phyloP scores from a whole-genome alignment of 2,329 filamentous ascomycete genomes.

The Aureobasidium sp. region DNA sequence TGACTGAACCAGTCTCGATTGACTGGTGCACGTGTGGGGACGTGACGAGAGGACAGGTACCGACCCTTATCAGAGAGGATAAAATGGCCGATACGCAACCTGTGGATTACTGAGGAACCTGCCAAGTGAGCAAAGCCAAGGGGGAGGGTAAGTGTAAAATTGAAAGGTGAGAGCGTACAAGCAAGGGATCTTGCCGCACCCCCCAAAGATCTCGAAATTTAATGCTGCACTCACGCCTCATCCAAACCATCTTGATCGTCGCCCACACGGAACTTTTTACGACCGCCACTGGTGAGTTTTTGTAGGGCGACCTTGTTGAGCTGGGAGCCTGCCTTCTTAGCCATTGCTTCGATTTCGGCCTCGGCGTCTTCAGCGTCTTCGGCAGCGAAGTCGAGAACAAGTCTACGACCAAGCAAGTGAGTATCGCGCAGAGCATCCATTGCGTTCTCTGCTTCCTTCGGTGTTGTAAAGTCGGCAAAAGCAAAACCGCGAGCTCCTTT shows the following conservation, averaged over 20 bases:
- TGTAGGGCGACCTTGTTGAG: conserved; percentile 85
- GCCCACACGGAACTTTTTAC: conserved; percentile 83
- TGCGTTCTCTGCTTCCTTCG: conserved; percentile 83
- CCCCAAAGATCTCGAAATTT: conserved; percentile 11
- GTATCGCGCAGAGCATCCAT: conserved; percentile 88
- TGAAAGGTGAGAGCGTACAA: conserved; percentile 9
- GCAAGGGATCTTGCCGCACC: conserved; percentile 15
- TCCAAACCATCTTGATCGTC: conserved; percentile 51
- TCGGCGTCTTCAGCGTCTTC: conserved; percentile 86
- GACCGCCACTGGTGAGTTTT: conserved; percentile 73
- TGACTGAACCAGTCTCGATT: background rate
- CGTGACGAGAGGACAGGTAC: conserved; percentile 3
- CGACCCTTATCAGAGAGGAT: conserved; percentile 6
- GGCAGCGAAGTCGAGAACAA: conserved; percentile 88
- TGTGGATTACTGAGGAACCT: background rate
- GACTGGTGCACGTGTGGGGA: background rate
- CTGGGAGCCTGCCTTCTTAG: conserved; percentile 88
- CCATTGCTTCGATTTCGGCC: conserved; percentile 94
- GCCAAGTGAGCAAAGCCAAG: conserved; percentile 16
- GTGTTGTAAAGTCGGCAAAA: conserved; percentile 91
- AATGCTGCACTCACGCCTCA: conserved; percentile 25
- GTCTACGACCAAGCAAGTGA: conserved; percentile 79
- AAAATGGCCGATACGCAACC: background rate
- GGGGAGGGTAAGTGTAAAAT: conserved; percentile 9
- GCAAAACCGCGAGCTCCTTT: conserved; percentile 84